Conservation (phyloP, 73 alveolate species). For the Paramecium sexaurelia region DNA sequence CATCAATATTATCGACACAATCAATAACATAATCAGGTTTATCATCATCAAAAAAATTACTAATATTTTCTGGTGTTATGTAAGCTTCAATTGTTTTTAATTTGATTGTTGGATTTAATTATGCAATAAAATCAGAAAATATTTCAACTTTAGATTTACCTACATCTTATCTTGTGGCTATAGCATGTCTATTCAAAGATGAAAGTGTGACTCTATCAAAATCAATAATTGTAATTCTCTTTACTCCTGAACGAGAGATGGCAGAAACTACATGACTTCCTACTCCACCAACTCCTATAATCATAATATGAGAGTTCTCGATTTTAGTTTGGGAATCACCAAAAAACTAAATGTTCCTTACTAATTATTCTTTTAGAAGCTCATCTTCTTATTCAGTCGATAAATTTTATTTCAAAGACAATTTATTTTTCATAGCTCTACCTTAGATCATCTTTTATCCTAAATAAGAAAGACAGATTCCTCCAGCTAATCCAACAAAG, state of each 20-base stretch:
- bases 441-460: neutral
- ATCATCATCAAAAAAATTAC: constrained; percentile 48
- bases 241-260: constrained; percentile 85
- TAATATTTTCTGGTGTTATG: constrained; percentile 72
- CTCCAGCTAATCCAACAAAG: neutral
- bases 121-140: constrained; percentile 71
- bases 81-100: constrained; percentile 79
- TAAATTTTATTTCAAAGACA: neutral
- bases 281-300: constrained; percentile 98
- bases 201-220: constrained; percentile 94
- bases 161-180: constrained; percentile 86
- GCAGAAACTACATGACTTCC: constrained; percentile 89
- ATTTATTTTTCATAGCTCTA: neutral
- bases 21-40: constrained; percentile 90
- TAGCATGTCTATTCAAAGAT: constrained; percentile 92
- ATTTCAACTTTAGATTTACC: constrained; percentile 86
- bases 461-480: neutral
- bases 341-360: constrained; percentile 72
- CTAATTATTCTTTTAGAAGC: constrained; percentile 66
- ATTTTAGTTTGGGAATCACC: constrained; percentile 73
- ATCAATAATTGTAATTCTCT: constrained; percentile 86
- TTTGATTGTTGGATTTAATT: constrained; percentile 74
- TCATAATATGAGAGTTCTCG: constrained; percentile 75
- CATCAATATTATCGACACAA: constrained; percentile 88
- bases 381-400: neutral